Base-by-base conservation (phyloP, 306 rosid species). In the Fragaria vesca region DNA sequence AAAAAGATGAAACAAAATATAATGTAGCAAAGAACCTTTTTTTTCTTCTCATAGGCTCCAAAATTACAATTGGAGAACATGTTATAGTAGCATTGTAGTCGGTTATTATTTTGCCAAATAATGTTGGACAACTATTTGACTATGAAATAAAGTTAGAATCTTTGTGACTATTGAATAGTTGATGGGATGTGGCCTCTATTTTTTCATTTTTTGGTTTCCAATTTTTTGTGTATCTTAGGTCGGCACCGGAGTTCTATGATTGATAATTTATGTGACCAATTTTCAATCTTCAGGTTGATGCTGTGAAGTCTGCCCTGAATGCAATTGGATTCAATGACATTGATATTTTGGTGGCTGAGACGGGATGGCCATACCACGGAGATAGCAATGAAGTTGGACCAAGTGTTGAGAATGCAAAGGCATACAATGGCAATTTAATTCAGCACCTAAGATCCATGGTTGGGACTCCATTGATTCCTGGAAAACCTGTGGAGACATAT, bases 381-480 rank as follows among this genome's bases (percentile, higher is more conserved):
- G 99, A 91, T 80, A 79, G 71, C 86, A 90, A 81, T 55, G 94
- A 95, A 84, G 85, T 79, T 1, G 99, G 96, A 50, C 81, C 97
- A 0, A 76, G 90, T 69, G 70, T 88, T 34, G 97, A 93, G 74
- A 95, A 93, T 77, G 97, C 97, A n/a, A 91, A 76, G 79, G 93
- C 97, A 78, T 95, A 91, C 38, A 95, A 91, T 76, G 97, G 97
- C 26, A 95, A 95, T 81, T 82, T 95, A 71, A 93, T 95, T 71
- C 74, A 83, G 20, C 99, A 93, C 72, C 99, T 95, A 68, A 87
- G 90, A 65, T 95, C 97, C 48, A 24, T 88, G 90, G 97, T 89
- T 68, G 97, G 99, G 36, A 95, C 97, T 2, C 99, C 97, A 32
- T 69, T 95, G 83, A 88, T 93, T 90, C 99, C 99, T 20, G 96